Evolutionary conservation across 805 yeast species (phyloP).

Genomic region (Torulaspora delbrueckii): DNA sequence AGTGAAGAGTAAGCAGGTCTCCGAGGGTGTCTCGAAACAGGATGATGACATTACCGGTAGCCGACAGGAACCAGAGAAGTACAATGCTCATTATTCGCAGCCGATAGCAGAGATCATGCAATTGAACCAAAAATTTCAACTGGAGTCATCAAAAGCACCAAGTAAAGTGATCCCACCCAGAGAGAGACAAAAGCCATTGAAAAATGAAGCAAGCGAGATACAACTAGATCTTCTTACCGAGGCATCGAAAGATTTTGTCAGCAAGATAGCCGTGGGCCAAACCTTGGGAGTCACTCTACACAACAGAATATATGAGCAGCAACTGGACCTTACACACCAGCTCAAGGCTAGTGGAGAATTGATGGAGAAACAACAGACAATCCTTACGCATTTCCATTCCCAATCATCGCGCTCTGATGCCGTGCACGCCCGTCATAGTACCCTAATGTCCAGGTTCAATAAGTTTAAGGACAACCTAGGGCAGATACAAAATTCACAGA

Average conservation of each 20-base stretch:
- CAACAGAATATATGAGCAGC: conserved; percentile 38
- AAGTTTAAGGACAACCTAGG: conserved; percentile 29
- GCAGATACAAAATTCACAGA: conserved; percentile 16
- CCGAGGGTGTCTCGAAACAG: neutral
- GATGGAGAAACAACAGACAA: conserved; percentile 11
- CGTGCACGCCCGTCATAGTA: conserved; percentile 33
- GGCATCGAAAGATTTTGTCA: conserved; percentile 21
- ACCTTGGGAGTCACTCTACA: conserved; percentile 36
- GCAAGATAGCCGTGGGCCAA: conserved; percentile 25
- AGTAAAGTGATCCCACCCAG: conserved; percentile 19
- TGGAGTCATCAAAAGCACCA: conserved; percentile 15
- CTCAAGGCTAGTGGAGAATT: conserved; percentile 29
- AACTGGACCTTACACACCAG: conserved; percentile 41
- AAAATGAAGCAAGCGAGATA: conserved; percentile 24
- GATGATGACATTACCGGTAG: neutral
- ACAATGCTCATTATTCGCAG: conserved; percentile 14
- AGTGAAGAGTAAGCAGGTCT: neutral
- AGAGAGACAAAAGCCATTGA: conserved; percentile 22
- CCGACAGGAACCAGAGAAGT: neutral
- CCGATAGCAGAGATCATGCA: conserved; percentile 24
- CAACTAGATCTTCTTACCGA: conserved; percentile 27
- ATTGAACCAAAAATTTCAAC: conserved; percentile 16
- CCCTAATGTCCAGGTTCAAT: conserved; percentile 25
- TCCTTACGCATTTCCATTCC: conserved; percentile 14
- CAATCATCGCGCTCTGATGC: conserved; percentile 18